Conservation (phyloP, 495 filamentous ascomycete species). For the Polyplosphaeria fusca region DNA sequence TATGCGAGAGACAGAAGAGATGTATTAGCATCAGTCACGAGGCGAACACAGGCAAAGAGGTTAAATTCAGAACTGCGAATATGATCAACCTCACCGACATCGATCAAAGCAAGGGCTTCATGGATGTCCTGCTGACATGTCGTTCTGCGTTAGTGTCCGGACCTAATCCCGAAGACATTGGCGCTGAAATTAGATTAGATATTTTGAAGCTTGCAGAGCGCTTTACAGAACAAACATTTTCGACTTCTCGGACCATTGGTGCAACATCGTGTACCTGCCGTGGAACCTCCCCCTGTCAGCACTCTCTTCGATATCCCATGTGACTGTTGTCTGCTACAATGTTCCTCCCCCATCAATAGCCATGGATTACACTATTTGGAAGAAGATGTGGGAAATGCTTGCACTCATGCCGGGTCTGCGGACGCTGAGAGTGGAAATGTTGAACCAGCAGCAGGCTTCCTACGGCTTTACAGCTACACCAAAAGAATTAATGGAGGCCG, state of each 20-base stretch:
- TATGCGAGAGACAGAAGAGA: neutral
- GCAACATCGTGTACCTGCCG: neutral
- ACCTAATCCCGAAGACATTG: neutral
- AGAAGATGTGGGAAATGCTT: constrained; percentile 1
- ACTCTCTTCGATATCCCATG: neutral
- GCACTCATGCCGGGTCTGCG: neutral
- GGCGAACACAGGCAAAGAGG: neutral
- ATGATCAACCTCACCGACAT: neutral
- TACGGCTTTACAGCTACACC: too few species aligned
- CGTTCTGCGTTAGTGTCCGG: constrained; percentile 6
- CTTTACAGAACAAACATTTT: constrained; percentile 10
- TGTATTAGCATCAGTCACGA: neutral
- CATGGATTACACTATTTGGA: neutral
- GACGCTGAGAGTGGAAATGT: neutral
- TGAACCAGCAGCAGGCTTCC: neutral
- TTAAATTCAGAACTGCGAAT: neutral
- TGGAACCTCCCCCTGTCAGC: neutral
- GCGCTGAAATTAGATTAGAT: neutral
- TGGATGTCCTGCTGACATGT: constrained; percentile 6
- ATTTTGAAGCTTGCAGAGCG: constrained; percentile 1
- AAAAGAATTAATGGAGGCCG: neutral
- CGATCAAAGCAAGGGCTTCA: constrained; percentile 2
- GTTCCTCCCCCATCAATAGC: neutral
- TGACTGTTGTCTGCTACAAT: neutral
- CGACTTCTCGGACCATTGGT: constrained; percentile 10